phyloP scores from a whole-genome alignment of 164 flowering plant species.

The Pachysandra terminalis region DNA sequence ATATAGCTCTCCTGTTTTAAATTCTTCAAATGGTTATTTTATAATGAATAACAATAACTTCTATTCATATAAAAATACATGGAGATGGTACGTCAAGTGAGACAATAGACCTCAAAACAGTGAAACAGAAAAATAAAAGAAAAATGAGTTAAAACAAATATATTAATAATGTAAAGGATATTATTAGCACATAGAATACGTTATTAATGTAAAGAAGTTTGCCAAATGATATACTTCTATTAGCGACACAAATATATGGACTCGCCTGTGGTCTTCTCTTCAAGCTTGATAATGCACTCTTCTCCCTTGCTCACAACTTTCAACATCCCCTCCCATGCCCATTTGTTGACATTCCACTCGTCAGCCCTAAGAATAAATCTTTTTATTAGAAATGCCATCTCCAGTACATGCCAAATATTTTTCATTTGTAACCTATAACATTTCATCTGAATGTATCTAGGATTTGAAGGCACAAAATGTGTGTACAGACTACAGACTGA shows the following conservation, averaged over 20 bases:
- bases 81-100: no score
- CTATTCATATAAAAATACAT: no score
- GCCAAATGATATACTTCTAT: not conserved
- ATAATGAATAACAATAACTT: no score
- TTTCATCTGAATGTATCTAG: not conserved
- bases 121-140: no score
- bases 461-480: not conserved
- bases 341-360: constrained; percentile 98
- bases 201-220: not conserved
- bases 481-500: no score
- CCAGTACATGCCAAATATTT: not conserved
- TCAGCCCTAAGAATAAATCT: constrained; percentile 71
- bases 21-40: constrained; percentile 5
- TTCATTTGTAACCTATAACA: not conserved
- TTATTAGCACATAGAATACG: no score
- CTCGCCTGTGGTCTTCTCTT: constrained; percentile 82
- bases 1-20: constrained; percentile 81
- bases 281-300: constrained; percentile 94
- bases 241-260: constrained; percentile 5
- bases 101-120: no score
- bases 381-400: no score
- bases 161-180: no score
- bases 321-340: constrained; percentile 95
- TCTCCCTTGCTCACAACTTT: constrained; percentile 94
- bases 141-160: no score